Evolutionary conservation across 768 basidiomycete species (phyloP).

Genomic region (Mycena haematopus): DNA sequence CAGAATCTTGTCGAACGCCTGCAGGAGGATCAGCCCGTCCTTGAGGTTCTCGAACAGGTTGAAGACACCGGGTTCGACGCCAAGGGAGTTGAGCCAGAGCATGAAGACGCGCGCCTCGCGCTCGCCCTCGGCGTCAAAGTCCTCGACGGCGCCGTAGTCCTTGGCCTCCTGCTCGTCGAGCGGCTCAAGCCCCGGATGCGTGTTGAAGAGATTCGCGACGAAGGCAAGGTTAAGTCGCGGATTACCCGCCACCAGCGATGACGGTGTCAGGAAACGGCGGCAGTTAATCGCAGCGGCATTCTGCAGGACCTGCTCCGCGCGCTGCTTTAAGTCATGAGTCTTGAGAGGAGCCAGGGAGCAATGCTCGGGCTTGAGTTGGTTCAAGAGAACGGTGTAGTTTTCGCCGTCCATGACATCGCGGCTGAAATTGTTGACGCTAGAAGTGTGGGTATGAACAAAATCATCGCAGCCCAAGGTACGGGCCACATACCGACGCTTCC

Average conservation of each 20-base stretch:
- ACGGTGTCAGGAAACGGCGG: slow-evolving; percentile 92
- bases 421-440: slow-evolving; percentile 95
- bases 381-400: slow-evolving; percentile 95
- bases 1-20: slow-evolving; percentile 95
- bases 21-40: slow-evolving; percentile 89
- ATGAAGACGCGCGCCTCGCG: slow-evolving; percentile 98
- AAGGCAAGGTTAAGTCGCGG: slow-evolving; percentile 98
- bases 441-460: neutral
- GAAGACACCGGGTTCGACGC: slow-evolving; percentile 95
- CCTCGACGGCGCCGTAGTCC: slow-evolving; percentile 87
- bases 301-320: slow-evolving; percentile 94
- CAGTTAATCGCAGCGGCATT: slow-evolving; percentile 95
- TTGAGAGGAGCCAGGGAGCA: slow-evolving; percentile 93
- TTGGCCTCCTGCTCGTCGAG: slow-evolving; percentile 94
- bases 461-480: neutral
- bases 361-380: slow-evolving; percentile 93
- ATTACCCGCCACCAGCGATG: slow-evolving; percentile 92
- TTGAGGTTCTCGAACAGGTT: slow-evolving; percentile 96
- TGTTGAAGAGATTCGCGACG: slow-evolving; percentile 99
- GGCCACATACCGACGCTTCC: slow-evolving; percentile 74
- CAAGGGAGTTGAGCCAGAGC: slow-evolving; percentile 96
- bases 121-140: slow-evolving; percentile 99
- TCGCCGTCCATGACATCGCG: slow-evolving; percentile 97
- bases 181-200: slow-evolving; percentile 91
- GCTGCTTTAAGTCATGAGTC: slow-evolving; percentile 78